Evolutionary conservation across 2,329 filamentous ascomycete species (phyloP), one percentile per base, ranked within the genome.

Genomic region (Diaporthe ampelina): DNA sequence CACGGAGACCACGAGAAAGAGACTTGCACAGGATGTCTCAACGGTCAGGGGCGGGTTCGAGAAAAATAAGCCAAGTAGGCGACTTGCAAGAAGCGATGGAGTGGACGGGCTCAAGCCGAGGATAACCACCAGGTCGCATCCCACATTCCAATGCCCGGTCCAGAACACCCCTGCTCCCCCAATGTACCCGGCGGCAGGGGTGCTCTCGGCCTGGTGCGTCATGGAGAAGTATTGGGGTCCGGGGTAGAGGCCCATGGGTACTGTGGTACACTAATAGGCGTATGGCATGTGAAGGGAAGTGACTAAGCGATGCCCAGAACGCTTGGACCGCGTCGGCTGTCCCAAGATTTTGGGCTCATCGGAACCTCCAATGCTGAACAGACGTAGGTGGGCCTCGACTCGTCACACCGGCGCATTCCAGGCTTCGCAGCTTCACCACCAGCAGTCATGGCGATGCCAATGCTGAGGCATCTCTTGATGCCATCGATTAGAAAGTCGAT

Each of bases 401-500:
- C 54, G 72, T 24, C 32, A 68, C 52, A 40, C 15, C 54, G n/a
- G 57, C 17, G 61, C 37, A 58, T 29, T 24, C 57, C 57, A 52
- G 58, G n/a, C 35, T 7, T 58, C 48, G 61, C 40, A 63, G 50
- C 68, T 59, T 52, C 63, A 52, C 37, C 63, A 37, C 40, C 19
- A 29, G 21, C 26, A 19, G 80, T 72, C 70, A 83, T 84, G 82
- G 80, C 81, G 65, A 81, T 79, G 78, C 77, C 79, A 70, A 78
- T 85, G n/a, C 76, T 84, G 73, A 80, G 83, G 76, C 80, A 79
- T 26, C 78, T 82, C 11, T 77, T 82, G 71, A 78, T 78, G 70
- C 80, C 82, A 67, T 78, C 80, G 48, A 71, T 82, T 32, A 76
- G 80, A 65, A 77, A 76, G 50, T 78, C 76, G 48, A 37, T 54